phyloP scores from a whole-genome alignment of 345 rosid genomes.

The Eutrema heterophyllum region DNA sequence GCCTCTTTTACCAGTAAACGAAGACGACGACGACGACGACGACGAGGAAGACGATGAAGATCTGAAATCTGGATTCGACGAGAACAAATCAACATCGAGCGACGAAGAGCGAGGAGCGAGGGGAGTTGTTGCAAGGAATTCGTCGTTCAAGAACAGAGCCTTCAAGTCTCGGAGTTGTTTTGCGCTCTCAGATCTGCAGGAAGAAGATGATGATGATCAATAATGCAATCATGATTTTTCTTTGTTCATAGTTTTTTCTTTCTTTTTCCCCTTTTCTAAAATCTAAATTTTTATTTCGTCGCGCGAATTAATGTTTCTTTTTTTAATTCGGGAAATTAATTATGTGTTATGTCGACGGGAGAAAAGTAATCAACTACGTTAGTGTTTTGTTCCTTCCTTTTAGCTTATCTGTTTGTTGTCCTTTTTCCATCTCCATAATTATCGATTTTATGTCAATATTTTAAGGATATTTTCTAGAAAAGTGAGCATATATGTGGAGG shows the following conservation, averaged over 20 bases:
- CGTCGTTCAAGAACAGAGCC: conserved; percentile 30
- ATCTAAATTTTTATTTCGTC: conserved; percentile 12
- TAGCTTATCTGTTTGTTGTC: conserved; percentile 30
- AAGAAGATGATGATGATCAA: conserved; percentile 32
- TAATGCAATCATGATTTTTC: conserved; percentile 17
- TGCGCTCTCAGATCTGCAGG: conserved; percentile 60
- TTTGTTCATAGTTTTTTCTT: conserved; percentile 28
- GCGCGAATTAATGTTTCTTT: conserved; percentile 16
- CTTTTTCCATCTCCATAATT: conserved; percentile 2
- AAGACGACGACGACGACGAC: conserved; percentile 36
- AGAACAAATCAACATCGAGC: conserved; percentile 22
- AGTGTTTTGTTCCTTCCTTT: conserved; percentile 11
- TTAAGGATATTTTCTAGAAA: not conserved
- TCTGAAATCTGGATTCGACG: conserved; percentile 22
- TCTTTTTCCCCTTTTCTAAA: not conserved
- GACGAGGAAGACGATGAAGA: conserved; percentile 18
- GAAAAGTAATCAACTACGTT: conserved; percentile 15
- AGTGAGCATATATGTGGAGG: not conserved
- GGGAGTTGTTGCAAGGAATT: conserved; percentile 1
- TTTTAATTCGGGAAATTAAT: conserved; percentile 8
- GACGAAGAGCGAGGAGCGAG: not conserved
- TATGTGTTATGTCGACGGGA: conserved; percentile 19
- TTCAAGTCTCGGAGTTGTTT: conserved; percentile 59
- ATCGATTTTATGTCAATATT: conserved; percentile 7
- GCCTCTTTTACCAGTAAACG: conserved; percentile 61